Evolutionary conservation across 306 rosid genomes (phyloP).

Genomic region (Amphicarpaea edgeworthii): DNA sequence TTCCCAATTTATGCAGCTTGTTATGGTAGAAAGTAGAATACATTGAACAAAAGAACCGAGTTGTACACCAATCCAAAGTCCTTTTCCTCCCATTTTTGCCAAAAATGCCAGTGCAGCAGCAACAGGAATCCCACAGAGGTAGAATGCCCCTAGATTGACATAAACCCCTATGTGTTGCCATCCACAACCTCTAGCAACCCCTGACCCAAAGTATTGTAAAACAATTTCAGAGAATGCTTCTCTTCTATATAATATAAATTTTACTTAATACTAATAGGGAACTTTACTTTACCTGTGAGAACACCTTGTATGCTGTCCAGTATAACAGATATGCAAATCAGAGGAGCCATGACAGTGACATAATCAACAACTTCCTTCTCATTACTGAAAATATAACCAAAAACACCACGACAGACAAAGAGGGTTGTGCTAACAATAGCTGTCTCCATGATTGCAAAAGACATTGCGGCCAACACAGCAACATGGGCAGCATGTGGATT

Average conservation of each 20-base stretch:
- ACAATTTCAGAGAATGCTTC: background rate
- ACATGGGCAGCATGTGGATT: constrained; percentile 61
- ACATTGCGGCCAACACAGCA: constrained; percentile 54
- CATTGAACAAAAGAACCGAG: constrained; percentile 59
- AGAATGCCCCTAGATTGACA: constrained; percentile 69
- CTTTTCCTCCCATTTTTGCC: constrained; percentile 55
- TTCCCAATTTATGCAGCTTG: constrained; percentile 62
- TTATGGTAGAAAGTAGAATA: constrained; percentile 49
- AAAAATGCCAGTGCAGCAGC: constrained; percentile 62
- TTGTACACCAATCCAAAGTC: constrained; percentile 76
- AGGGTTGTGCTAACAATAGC: constrained; percentile 49
- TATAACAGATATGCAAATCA: constrained; percentile 56
- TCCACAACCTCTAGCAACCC: constrained; percentile 80
- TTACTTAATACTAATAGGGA: background rate
- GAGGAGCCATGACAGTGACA: constrained; percentile 72
- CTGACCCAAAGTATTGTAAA: constrained; percentile 37
- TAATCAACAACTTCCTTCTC: constrained; percentile 72
- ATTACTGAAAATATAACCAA: constrained; percentile 63
- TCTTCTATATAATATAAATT: background rate
- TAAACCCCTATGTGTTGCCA: constrained; percentile 78
- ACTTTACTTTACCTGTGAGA: constrained; percentile 55
- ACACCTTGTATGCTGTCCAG: constrained; percentile 66
- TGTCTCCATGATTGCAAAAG: constrained; percentile 50
- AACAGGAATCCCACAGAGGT: constrained; percentile 75
- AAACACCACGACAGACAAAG: constrained; percentile 53